phyloP scores from a whole-genome alignment of 129 eudicot species.

The Tanacetum coccineum region DNA sequence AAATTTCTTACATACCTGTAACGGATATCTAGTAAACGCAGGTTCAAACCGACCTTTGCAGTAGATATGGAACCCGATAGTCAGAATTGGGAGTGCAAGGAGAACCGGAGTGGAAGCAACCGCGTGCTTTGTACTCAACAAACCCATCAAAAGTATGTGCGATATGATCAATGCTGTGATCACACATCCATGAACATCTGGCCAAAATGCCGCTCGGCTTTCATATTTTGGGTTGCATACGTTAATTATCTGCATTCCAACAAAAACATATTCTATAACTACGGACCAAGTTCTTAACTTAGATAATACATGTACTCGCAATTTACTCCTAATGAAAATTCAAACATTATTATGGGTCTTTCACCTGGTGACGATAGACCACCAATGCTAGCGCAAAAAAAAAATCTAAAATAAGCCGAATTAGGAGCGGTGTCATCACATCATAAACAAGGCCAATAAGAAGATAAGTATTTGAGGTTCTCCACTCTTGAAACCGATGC shows the following conservation, averaged over 20 bases:
- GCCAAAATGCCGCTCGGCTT: constrained; percentile 86
- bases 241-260: constrained; percentile 60
- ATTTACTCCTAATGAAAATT: no score
- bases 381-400: no score
- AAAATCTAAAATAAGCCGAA: constrained; percentile 81
- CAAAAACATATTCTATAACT: not conserved
- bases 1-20: constrained; percentile 51
- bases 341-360: no score
- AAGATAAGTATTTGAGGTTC: constrained; percentile 93
- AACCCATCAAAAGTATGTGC: constrained; percentile 74
- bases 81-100: constrained; percentile 74
- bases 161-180: no score
- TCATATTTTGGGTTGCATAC: constrained; percentile 92
- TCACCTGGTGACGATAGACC: no score
- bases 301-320: no score
- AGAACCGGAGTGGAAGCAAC: constrained; percentile 73
- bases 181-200: no score
- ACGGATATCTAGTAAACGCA: constrained; percentile 66
- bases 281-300: no score
- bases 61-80: no score
- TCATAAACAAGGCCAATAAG: constrained; percentile 89
- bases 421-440: constrained; percentile 69
- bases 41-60: no score
- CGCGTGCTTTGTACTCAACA: constrained; percentile 68
- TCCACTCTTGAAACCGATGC: constrained; percentile 76